Percentiles rank a stretch among this genome's conserved stretches.
Evolutionary conservation across 371 early-diverging fungal species (phyloP).

Genomic region (Syncephalastrum racemosum): DNA sequence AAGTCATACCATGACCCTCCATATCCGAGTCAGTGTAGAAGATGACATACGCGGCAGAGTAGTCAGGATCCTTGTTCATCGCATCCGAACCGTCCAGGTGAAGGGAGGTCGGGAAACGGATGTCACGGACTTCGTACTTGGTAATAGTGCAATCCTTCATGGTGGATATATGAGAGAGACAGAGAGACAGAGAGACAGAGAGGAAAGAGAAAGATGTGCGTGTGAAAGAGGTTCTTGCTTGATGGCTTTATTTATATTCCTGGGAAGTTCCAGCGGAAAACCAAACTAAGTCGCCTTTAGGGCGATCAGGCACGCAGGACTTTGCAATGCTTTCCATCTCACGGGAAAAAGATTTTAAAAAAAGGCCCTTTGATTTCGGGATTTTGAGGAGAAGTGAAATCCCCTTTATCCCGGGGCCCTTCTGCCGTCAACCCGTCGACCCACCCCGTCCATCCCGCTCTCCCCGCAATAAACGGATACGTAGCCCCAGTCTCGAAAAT

Average conservation of each 20-base stretch:
- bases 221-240: background rate
- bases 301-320: too few species aligned
- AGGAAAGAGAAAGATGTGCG: conserved; percentile 5
- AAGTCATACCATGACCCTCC: conserved; percentile 53
- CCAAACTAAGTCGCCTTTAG: too few species aligned
- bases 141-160: conserved; percentile 31
- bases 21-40: conserved; percentile 40
- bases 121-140: conserved; percentile 45
- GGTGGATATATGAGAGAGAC: conserved; percentile 1
- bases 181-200: background rate
- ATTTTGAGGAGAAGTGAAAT: background rate
- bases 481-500: too few species aligned
- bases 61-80: conserved; percentile 57
- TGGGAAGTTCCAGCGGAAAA: too few species aligned
- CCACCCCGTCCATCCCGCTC: too few species aligned
- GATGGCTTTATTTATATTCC: too few species aligned
- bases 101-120: conserved; percentile 52
- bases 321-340: too few species aligned
- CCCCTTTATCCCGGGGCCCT: background rate
- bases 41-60: conserved; percentile 53
- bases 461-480: too few species aligned
- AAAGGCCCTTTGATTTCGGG: too few species aligned
- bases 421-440: too few species aligned
- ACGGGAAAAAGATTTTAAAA: too few species aligned
- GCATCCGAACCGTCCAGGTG: conserved; percentile 52